Base-by-base conservation (phyloP, 1,139 yeast genomes). In the Geotrichum histeridarum region DNA sequence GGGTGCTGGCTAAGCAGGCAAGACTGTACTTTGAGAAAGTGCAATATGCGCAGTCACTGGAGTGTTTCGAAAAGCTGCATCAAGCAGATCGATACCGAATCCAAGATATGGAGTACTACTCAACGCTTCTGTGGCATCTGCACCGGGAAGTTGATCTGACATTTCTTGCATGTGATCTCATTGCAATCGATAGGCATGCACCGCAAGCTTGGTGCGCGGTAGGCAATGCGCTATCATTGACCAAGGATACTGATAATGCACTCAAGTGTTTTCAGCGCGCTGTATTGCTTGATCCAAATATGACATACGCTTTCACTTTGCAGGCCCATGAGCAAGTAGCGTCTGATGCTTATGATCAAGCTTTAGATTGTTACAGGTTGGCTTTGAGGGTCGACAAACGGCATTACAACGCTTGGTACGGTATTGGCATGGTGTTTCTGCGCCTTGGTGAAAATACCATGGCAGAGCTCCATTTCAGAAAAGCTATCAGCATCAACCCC, bases 341-440 rank as follows among this genome's bases (percentile, higher is more conserved):
- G 5, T 88, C 82, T 64, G 99, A 94, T 70, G 90, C 95, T 49
- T 88, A 85, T 70, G 97, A 91, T 66, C 81, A 84, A 70, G 98
- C 99, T 0, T 78, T 86, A 59, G 89, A 85, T 57, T 82, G 88
- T 59, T 94, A 90, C 76, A 73, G 97, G 42, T 76, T 78, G 58
- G 94, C 97, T 8, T 76, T 93, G 47, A 73, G 85, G 17, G 77
- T 84, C 45, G 96, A 93, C 64, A 77, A 84, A 50, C 77, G 93
- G 56, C 97, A 90, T 68, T 93, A 91, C 69, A 93, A 93, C 70
- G 98, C 99, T 0, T 82, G 93, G 65, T 94, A 93, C 65, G 99
- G 99, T 22, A 80, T 94, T 56, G 99, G 99, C 6, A 90, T 90
- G 95, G 95, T 91, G 41, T 87, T 85, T 68, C 78, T 90, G 68